Evolutionary conservation across 805 yeast genomes (phyloP), one percentile per base, ranked within the genome.

Genomic region (Blastobotrys robertii): DNA sequence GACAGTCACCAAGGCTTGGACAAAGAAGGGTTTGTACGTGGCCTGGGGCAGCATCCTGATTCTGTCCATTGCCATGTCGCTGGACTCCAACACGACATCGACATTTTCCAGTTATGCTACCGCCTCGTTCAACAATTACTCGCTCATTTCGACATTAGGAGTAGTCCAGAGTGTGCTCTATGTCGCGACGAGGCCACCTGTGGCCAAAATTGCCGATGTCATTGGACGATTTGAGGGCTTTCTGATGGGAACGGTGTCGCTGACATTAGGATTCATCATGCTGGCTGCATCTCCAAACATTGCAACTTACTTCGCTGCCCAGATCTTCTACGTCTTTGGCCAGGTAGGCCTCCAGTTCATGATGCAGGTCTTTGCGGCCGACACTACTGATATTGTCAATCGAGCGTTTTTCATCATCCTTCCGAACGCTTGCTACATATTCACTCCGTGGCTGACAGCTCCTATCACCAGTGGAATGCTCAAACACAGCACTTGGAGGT

Each of bases 401-500:
- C 59, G 72, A 47, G 69, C 68, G 9, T 48, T 68, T 7, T 50
- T 61, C 43, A 46, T 61, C 12, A 64, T 63, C 25, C 40, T 68
- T 11, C 60, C 67, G 8, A 53, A 66, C 32, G 45, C 66, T 9
- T 75, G 44, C 37, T 47, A 42, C 74, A 15, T 70, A 56, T 47
- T 51, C 69, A 43, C 59, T 64, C 47, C 69, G 62, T 41, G 59
- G 66, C 15, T 70, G 72, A 71, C 54, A 66, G 44, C 58, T 3
- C 46, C 44, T 29, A 37, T 58, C 36, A 55, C 62, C 16, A 49
- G 46, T 19, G 41, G 51, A 7, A 50, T 52, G 3, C 54, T 70
- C 15, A 51, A 60, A 11, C 50, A 48, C 33, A 49, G 46, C 19
- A 63, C 66, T 35, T 74, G 79, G 79, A 64, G 76, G 55, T 68